A percentile compares a stretch with the other conserved stretches of the same genome.
Evolutionary conservation across 1,139 yeast genomes (phyloP).

Genomic region (Candida glucosophila): DNA sequence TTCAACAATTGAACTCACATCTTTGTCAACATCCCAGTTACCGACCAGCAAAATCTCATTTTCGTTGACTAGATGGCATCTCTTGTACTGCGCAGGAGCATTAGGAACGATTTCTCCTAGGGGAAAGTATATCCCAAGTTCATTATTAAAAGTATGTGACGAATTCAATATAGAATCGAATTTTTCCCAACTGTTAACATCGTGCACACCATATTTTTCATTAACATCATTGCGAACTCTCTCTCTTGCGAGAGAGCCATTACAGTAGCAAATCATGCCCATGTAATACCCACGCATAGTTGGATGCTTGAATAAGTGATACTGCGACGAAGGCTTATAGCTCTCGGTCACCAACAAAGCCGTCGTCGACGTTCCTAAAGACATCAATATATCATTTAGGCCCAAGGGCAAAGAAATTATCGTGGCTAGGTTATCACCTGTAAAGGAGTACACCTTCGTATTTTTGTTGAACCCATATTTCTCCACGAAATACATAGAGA

Average conservation of each 20-base stretch:
- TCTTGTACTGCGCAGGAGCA: slow-evolving; percentile 49
- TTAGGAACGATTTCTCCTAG: slow-evolving; percentile 85
- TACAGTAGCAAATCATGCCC: slow-evolving; percentile 95
- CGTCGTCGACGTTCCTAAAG: slow-evolving; percentile 87
- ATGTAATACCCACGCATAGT: slow-evolving; percentile 67
- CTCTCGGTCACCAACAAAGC: slow-evolving; percentile 72
- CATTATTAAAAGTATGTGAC: slow-evolving; percentile 26
- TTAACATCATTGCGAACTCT: slow-evolving; percentile 59
- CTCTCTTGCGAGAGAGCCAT: slow-evolving; percentile 85
- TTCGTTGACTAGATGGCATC: slow-evolving; percentile 29
- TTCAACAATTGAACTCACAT: slow-evolving; percentile 72
- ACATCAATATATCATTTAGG: slow-evolving; percentile 69
- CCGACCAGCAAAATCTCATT: slow-evolving; percentile 12
- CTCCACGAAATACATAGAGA: slow-evolving; percentile 50
- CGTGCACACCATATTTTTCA: slow-evolving; percentile 24
- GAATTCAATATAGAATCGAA: slow-evolving; percentile 50
- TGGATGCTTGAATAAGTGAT: slow-evolving; percentile 83
- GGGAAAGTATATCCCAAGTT: slow-evolving; percentile 79
- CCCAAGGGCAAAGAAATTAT: slow-evolving; percentile 72
- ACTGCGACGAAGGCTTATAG: slow-evolving; percentile 71
- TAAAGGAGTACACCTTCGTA: slow-evolving; percentile 60
- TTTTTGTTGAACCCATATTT: slow-evolving; percentile 52
- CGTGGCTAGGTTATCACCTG: slow-evolving; percentile 91
- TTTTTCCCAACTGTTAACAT: slow-evolving; percentile 47
- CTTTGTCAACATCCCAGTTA: slow-evolving; percentile 47